A percentile compares a stretch with the other conserved stretches of the same genome.
These are phyloP conservation scores for Russula griseocarnosa DNA, from an alignment of 768 basidiomycete species.

Conservation along the genomic window DNA sequence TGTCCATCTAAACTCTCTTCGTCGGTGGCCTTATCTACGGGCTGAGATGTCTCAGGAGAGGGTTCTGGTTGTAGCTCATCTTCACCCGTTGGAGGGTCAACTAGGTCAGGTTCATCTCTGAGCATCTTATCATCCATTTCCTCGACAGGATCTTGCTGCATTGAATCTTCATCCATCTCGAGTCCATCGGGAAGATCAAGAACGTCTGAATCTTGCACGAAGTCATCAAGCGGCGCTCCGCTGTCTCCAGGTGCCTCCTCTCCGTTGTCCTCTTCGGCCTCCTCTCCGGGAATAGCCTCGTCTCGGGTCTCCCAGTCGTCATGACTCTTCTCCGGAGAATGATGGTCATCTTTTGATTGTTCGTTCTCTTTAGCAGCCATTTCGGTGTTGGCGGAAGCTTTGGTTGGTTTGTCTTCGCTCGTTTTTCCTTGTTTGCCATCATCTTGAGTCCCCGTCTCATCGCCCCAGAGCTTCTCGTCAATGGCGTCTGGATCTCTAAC, in stretches of 20 bases:
- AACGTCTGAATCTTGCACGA: conserved; percentile 72
- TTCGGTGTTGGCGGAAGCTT: conserved; percentile 54
- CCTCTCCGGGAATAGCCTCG: conserved; percentile 33
- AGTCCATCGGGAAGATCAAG: conserved; percentile 89
- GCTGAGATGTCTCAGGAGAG: conserved; percentile 5
- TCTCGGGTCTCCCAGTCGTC: conserved; percentile 33
- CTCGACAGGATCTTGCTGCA: conserved; percentile 32
- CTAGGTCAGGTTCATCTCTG: conserved; percentile 27
- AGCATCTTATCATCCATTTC: conserved; percentile 33
- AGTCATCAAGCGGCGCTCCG: conserved; percentile 71
- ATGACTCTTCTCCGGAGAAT: conserved; percentile 34
- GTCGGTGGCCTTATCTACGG: conserved; percentile 1
- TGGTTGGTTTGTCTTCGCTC: conserved; percentile 56
- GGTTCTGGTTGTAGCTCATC: not conserved
- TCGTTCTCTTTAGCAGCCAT: conserved; percentile 75
- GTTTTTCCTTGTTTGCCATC: conserved; percentile 52
- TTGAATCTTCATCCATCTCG: conserved; percentile 45
- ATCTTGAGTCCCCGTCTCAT: conserved; percentile 61
- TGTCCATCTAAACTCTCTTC: conserved; percentile 12
- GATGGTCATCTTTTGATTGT: conserved; percentile 34
- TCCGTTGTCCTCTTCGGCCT: conserved; percentile 38
- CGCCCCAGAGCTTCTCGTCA: conserved; percentile 97
- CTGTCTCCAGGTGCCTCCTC: conserved; percentile 45
- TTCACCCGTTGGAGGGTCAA: conserved; percentile 27
- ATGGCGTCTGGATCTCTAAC: conserved; percentile 75